These are phyloP conservation scores for Gigaspora rosea DNA, from an alignment of 192 early-diverging fungal species.

Conservation along the genomic window DNA sequence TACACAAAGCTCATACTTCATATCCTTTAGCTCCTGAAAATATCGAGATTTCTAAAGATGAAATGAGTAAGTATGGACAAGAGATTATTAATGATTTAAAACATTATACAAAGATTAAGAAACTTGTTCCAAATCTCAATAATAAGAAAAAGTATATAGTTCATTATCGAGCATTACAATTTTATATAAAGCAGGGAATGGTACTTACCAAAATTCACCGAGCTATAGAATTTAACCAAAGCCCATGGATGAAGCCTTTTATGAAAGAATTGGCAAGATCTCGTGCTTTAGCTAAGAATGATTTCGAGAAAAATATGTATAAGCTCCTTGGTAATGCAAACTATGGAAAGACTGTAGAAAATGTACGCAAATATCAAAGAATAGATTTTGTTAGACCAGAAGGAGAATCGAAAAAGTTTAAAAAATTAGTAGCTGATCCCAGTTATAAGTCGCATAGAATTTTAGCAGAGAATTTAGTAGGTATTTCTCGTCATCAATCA, in stretches of 20 bases:
- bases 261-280: constrained; percentile 4
- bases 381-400: neutral
- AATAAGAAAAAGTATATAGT: constrained; percentile 3
- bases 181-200: constrained; percentile 14
- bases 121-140: constrained; percentile 13
- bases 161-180: constrained; percentile 11
- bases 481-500: neutral
- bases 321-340: neutral
- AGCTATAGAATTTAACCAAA: constrained; percentile 7
- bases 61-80: constrained; percentile 3
- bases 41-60: constrained; percentile 8
- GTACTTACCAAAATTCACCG: neutral
- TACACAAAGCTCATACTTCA: neutral
- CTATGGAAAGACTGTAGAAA: too few relatives aligned
- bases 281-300: constrained; percentile 7
- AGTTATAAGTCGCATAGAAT: neutral
- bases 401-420: neutral
- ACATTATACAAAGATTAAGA: constrained; percentile 14
- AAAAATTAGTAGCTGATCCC: neutral
- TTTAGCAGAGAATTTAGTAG: constrained; percentile 9
- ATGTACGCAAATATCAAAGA: neutral
- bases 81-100: constrained; percentile 5
- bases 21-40: constrained; percentile 13
- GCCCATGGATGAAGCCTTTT: constrained; percentile 15
- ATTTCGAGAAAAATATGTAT: neutral